A percentile compares a stretch with the other conserved stretches of the same genome.
Evolutionary conservation across 2,329 filamentous ascomycete genomes (phyloP).

Genomic region (Aspergillus thermomutatus): DNA sequence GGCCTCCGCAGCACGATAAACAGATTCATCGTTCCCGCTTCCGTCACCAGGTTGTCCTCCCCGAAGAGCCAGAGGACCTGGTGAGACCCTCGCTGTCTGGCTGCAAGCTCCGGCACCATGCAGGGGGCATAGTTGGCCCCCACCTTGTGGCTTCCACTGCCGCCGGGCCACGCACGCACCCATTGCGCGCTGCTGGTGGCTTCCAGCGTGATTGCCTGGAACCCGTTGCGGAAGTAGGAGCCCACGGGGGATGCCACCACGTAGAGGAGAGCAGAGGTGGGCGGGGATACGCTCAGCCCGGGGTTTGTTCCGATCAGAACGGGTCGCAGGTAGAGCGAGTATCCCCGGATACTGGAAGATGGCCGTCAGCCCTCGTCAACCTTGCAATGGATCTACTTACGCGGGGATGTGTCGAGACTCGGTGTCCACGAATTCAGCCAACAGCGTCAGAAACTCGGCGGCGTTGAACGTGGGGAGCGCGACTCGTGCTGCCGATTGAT

Average conservation of each 20-base stretch:
- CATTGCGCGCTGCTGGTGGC: neutral
- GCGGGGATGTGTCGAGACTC: neutral
- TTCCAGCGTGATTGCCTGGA: neutral
- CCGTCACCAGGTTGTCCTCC: slow-evolving; percentile 68
- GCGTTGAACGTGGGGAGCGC: slow-evolving; percentile 70
- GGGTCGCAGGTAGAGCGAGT: slow-evolving; percentile 75
- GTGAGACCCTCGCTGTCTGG: slow-evolving; percentile 67
- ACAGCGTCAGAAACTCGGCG: slow-evolving; percentile 64
- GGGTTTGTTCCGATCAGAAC: slow-evolving; percentile 77
- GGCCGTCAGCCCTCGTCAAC: neutral
- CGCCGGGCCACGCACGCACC: slow-evolving; percentile 84
- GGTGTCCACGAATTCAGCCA: slow-evolving; percentile 49
- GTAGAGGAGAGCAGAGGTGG: slow-evolving; percentile 4
- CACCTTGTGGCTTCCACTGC: slow-evolving; percentile 83
- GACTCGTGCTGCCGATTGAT: slow-evolving; percentile 56
- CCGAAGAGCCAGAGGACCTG: slow-evolving; percentile 92
- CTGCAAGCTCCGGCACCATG: slow-evolving; percentile 71
- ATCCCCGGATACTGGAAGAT: neutral
- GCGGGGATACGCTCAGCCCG: slow-evolving; percentile 63
- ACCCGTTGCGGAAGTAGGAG: neutral
- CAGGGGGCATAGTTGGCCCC: slow-evolving; percentile 86
- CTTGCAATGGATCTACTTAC: neutral
- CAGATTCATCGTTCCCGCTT: slow-evolving; percentile 85
- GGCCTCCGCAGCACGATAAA: slow-evolving; percentile 66
- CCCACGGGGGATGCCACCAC: neutral